Percentiles rank a stretch among this genome's conserved stretches.
Evolutionary conservation across 2,329 filamentous ascomycete genomes (phyloP).

Genomic region (Elsinoe ampelina): DNA sequence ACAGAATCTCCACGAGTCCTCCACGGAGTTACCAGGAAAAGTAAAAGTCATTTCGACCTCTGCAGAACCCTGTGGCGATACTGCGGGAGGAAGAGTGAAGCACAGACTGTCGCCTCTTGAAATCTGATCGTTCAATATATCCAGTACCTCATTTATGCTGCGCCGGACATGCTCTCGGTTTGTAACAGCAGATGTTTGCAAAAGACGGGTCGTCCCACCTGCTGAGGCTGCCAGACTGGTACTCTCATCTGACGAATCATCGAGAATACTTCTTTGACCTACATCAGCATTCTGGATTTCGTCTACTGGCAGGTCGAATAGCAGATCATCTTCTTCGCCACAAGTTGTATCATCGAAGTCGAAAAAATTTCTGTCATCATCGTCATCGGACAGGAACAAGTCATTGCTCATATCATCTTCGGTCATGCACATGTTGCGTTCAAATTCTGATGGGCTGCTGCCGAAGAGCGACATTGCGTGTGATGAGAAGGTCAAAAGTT

Average conservation of each 20-base stretch:
- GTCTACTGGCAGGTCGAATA: no score
- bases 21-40: constrained; percentile 46
- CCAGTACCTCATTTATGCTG: not conserved
- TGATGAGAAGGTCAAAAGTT: not conserved
- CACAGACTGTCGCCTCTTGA: no score
- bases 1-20: constrained; percentile 53
- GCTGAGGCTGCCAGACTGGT: no score
- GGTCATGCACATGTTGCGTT: not conserved
- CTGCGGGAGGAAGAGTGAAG: no score
- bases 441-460: not conserved
- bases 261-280: no score
- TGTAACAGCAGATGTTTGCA: no score
- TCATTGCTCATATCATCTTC: not conserved
- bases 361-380: not conserved
- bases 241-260: no score
- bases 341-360: not conserved
- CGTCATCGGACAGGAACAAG: not conserved
- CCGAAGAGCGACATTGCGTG: not conserved
- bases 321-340: no score
- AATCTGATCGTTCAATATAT: no score
- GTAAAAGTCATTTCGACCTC: constrained; percentile 11
- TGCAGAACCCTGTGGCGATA: no score
- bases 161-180: not conserved
- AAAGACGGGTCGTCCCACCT: no score
- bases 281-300: no score